phyloP scores from a whole-genome alignment of 768 basidiomycete genomes.

The Pholiota conissans region DNA sequence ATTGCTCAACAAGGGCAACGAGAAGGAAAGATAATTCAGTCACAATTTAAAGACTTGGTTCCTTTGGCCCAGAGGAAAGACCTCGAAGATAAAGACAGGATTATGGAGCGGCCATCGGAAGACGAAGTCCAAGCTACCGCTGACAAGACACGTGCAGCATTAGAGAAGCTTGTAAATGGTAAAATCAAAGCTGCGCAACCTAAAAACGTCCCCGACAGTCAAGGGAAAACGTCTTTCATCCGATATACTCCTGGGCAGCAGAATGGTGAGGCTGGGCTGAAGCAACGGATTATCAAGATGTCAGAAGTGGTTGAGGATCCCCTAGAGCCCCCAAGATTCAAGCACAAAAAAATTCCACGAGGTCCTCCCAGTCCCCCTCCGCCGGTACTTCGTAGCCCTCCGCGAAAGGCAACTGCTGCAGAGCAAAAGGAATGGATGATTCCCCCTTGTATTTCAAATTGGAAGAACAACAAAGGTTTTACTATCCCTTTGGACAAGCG shows the following conservation, averaged over 20 bases:
- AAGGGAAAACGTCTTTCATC: conserved; percentile 86
- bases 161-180: conserved; percentile 91
- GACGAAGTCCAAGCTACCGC: conserved; percentile 90
- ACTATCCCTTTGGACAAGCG: conserved; percentile 98
- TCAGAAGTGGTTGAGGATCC: conserved; percentile 97
- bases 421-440: conserved; percentile 99
- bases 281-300: conserved; percentile 99
- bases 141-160: conserved; percentile 85
- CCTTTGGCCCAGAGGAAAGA: conserved; percentile 90
- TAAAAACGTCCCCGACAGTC: conserved; percentile 85
- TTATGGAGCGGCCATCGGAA: conserved; percentile 92
- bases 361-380: conserved; percentile 97
- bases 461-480: conserved; percentile 99
- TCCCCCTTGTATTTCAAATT: conserved; percentile 98
- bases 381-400: conserved; percentile 92
- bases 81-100: conserved; percentile 66
- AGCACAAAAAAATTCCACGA: conserved; percentile 98
- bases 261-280: conserved; percentile 61
- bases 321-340: conserved; percentile 94
- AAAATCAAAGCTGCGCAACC: conserved; percentile 99
- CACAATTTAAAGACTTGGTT: conserved; percentile 97
- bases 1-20: conserved; percentile 96
- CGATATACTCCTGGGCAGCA: conserved; percentile 97
- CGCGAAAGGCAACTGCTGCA: conserved; percentile 91
- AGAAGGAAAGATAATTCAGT: conserved; percentile 82